Percentiles rank a stretch among this genome's conserved stretches.
Conservation (phyloP, 2,329 filamentous ascomycete genomes). For the Ramichloridium luteum region DNA sequence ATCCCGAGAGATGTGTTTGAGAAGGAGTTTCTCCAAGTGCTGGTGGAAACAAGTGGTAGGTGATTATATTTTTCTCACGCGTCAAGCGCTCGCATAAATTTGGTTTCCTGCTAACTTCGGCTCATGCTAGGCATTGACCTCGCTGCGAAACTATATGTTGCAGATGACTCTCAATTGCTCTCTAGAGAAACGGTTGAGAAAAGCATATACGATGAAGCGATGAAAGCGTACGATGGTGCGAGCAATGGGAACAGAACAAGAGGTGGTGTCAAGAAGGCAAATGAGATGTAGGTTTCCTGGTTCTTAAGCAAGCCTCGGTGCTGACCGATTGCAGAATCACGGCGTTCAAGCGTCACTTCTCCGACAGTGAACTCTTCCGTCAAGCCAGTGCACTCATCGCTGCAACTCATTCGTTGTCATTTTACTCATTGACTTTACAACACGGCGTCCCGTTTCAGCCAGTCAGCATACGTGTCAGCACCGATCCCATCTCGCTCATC, state of each 20-base stretch:
- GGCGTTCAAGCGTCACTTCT: conserved; percentile 49
- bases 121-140: too few species aligned
- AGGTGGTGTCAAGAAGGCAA: conserved; percentile 64
- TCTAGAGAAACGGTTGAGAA: conserved; percentile 42
- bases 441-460: conserved; percentile 71
- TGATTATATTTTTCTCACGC: too few species aligned
- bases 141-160: conserved; percentile 45
- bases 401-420: conserved; percentile 62
- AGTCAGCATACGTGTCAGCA: conserved; percentile 62
- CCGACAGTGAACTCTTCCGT: conserved; percentile 39
- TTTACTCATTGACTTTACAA: conserved; percentile 65
- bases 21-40: conserved; percentile 55
- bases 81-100: too few species aligned
- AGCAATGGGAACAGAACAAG: conserved; percentile 67
- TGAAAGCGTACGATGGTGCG: conserved; percentile 67
- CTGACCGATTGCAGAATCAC: conserved; percentile 40
- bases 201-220: conserved; percentile 49
- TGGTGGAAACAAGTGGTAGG: conserved; percentile 38
- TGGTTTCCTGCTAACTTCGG: conserved; percentile 3
- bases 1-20: conserved; percentile 53
- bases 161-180: conserved; percentile 42
- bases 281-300: conserved; percentile 57
- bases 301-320: too few species aligned
- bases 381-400: conserved; percentile 53
- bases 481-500: conserved; percentile 62